Evolutionary conservation across 441 rosid genomes (phyloP), one percentile per base, ranked within the genome.

Genomic region (Geranium incanum): DNA sequence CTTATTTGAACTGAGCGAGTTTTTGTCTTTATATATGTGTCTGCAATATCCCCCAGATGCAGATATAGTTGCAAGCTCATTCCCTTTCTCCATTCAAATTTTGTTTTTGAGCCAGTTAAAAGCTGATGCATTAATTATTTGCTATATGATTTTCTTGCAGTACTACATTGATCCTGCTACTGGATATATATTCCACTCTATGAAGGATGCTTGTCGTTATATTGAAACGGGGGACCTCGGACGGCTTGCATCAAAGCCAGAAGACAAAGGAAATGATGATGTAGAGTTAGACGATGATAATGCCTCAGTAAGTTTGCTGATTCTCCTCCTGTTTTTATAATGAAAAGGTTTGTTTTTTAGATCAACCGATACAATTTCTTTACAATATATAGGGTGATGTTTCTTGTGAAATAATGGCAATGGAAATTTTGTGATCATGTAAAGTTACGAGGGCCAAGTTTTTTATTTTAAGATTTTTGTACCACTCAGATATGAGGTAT

Each of bases 101-200:
- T 43, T 16, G 63, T 57, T 57, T 57, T 15, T 57, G 3, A 0
- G 23, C 63, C 63, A 16, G 48, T 16, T 57, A 57, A 19, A 57
- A 57, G 21, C 7, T 18, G 2, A 57, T 57, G 21, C 63, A 15
- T 16, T 57, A 16, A 16, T 70, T 72, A 67, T 71, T 69, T 74
- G 36, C 28, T 45, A 68, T 45, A 68, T 9, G 13, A 77, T 68
- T 64, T 72, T 64, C 68, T 60, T 81, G 81, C 91, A 91, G 95
- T 85, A 72, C 72, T 93, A 91, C 87, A 85, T 79, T 62, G 96
- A 89, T 81, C 96, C 97, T 77, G 83, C 77, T 57, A 86, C 87
- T 82, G 93, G 85, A 75, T 89, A 83, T 82, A 77, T 83, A 71
- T 89, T 93, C 78, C 90, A 86, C 50, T 93, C 97, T 23, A 86